Percentiles rank a stretch among this genome's conserved stretches.
Evolutionary conservation across 1,139 yeast genomes (phyloP).

Genomic region (Diutina sp.): DNA sequence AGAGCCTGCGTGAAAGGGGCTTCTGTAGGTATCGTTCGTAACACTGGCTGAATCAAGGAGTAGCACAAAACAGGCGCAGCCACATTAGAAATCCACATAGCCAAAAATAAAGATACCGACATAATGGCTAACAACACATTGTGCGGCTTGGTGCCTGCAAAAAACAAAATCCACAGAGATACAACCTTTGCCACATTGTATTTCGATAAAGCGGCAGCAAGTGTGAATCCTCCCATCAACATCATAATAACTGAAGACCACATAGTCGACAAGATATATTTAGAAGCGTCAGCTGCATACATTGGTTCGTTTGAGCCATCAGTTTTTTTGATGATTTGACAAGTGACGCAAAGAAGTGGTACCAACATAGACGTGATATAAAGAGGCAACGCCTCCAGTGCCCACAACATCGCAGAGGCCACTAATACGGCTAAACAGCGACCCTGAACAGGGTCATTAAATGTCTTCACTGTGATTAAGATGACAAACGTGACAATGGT

Average conservation of each 20-base stretch:
- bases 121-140: slow-evolving; percentile 65
- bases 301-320: slow-evolving; percentile 34
- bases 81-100: slow-evolving; percentile 95
- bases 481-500: slow-evolving; percentile 33
- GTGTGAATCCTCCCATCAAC: slow-evolving; percentile 81
- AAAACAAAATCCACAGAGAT: slow-evolving; percentile 67
- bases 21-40: slow-evolving; percentile 69
- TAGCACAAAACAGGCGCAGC: slow-evolving; percentile 92
- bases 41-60: slow-evolving; percentile 78
- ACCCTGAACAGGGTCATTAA: slow-evolving; percentile 52
- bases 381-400: slow-evolving; percentile 83
- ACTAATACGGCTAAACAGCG: slow-evolving; percentile 76
- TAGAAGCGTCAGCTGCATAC: slow-evolving; percentile 57
- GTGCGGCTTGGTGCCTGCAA: slow-evolving; percentile 80
- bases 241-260: slow-evolving; percentile 92
- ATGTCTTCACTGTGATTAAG: slow-evolving; percentile 42
- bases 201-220: slow-evolving; percentile 89
- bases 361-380: slow-evolving; percentile 74
- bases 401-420: slow-evolving; percentile 79
- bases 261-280: slow-evolving; percentile 72
- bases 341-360: slow-evolving; percentile 65
- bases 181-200: slow-evolving; percentile 78
- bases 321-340: slow-evolving; percentile 53
- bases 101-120: slow-evolving; percentile 72
- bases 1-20: slow-evolving; percentile 73